These are phyloP conservation scores for Goffeauzyma gilvescens DNA, from an alignment of 768 basidiomycete species.

Conservation along the genomic window DNA sequence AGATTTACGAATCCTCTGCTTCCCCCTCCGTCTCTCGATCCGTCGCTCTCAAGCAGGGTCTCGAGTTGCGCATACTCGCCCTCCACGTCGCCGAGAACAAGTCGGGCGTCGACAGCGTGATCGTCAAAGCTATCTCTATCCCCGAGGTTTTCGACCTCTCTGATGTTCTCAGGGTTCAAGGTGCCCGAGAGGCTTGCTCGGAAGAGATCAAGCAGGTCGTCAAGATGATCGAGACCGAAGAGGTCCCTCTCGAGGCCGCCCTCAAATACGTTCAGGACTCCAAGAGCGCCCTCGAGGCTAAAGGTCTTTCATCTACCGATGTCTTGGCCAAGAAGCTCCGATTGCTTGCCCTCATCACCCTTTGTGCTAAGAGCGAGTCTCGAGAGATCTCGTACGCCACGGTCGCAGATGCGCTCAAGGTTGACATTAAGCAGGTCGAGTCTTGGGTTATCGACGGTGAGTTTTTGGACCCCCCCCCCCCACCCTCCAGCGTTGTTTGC, in stretches of 20 bases:
- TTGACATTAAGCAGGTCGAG: slow-evolving; percentile 25
- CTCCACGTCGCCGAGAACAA: slow-evolving; percentile 8
- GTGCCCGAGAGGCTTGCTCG: slow-evolving; percentile 14
- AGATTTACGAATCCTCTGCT: slow-evolving; percentile 18
- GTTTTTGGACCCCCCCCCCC: too few species aligned
- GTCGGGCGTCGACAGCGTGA: slow-evolving; percentile 15
- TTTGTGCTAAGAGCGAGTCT: slow-evolving; percentile 14
- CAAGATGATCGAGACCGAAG: slow-evolving; percentile 21
- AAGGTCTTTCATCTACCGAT: too few species aligned
- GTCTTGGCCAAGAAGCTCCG: slow-evolving; percentile 22
- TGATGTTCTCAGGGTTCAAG: slow-evolving; percentile 14
- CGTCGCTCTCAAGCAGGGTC: slow-evolving; percentile 9
- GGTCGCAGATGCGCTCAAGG: slow-evolving; percentile 17
- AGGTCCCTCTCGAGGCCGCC: not conserved
- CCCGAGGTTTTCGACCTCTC: slow-evolving; percentile 19
- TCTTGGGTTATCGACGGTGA: slow-evolving; percentile 29
- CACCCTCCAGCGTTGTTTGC: too few species aligned
- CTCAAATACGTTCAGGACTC: too few species aligned
- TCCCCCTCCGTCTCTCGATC: not conserved
- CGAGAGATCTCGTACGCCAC: slow-evolving; percentile 20
- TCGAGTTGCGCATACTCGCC: slow-evolving; percentile 19
- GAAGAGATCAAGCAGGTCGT: slow-evolving; percentile 20
- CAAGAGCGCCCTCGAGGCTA: too few species aligned
- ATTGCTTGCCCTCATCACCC: slow-evolving; percentile 22
- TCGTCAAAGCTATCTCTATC: slow-evolving; percentile 17